Conservation (phyloP, 371 early-diverging fungal genomes). For the Mortierella sp. region DNA sequence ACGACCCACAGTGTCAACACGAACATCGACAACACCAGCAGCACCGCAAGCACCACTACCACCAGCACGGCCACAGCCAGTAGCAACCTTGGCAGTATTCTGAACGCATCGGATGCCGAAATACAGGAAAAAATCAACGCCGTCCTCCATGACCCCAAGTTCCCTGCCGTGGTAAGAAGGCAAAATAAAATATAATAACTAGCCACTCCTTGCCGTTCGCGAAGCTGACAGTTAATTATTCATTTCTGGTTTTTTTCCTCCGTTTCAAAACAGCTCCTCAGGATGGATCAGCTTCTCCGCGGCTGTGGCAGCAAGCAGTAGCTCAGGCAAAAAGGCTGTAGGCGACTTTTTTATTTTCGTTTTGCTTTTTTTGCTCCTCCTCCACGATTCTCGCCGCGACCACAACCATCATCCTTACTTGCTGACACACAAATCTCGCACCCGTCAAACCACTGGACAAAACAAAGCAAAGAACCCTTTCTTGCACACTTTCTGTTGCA, state of each 20-base stretch:
- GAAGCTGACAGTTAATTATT: too few relatives aligned
- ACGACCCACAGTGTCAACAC: not conserved
- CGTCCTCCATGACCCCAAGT: conserved; percentile 19
- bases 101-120: not conserved
- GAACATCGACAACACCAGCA: not conserved
- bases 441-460: too few relatives aligned
- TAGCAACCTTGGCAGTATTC: conserved; percentile 3
- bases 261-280: not conserved
- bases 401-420: too few relatives aligned
- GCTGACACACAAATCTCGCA: too few relatives aligned
- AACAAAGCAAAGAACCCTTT: too few relatives aligned
- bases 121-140: conserved; percentile 18
- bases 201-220: not conserved
- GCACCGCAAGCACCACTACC: not conserved
- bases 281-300: not conserved
- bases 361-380: too few relatives aligned
- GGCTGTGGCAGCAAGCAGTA: not conserved
- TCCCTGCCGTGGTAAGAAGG: conserved; percentile 2
- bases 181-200: not conserved
- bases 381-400: too few relatives aligned
- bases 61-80: not conserved
- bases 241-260: too few relatives aligned
- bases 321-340: not conserved
- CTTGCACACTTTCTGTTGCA: too few relatives aligned
- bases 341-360: too few relatives aligned